phyloP scores from a whole-genome alignment of 1,284 basidiomycete genomes.

The Tilletia horrida region DNA sequence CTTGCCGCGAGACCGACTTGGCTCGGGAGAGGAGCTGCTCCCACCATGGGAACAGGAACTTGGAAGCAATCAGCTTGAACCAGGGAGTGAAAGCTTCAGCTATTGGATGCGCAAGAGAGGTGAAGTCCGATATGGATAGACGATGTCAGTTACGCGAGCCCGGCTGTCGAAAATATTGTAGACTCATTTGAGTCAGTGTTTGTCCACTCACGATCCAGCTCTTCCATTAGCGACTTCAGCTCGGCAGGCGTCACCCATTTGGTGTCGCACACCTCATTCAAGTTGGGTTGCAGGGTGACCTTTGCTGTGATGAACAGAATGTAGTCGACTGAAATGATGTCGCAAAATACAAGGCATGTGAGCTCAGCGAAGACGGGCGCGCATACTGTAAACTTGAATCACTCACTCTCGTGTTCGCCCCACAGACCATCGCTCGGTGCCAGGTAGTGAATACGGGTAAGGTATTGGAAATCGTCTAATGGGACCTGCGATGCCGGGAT shows the following conservation, averaged over 20 bases:
- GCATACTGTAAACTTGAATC: not conserved
- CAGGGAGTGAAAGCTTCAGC: slow-evolving; percentile 91
- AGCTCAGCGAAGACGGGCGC: too few species aligned
- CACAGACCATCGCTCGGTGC: slow-evolving; percentile 87
- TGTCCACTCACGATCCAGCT: slow-evolving; percentile 57
- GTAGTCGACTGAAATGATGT: slow-evolving; percentile 76
- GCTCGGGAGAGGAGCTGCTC: slow-evolving; percentile 70
- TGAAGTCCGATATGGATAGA: not conserved
- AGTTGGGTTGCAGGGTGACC: slow-evolving; percentile 78
- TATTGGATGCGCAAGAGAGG: slow-evolving; percentile 51
- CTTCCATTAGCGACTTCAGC: slow-evolving; percentile 83
- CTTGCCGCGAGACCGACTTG: slow-evolving; percentile 19
- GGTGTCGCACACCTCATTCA: slow-evolving; percentile 86
- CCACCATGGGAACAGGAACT: slow-evolving; percentile 99
- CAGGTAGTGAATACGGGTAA: slow-evolving; percentile 95
- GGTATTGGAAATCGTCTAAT: slow-evolving; percentile 83
- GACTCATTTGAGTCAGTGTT: not conserved
- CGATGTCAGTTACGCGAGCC: not conserved
- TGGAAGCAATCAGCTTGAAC: slow-evolving; percentile 97
- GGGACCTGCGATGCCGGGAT: slow-evolving; percentile 72
- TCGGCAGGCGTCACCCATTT: slow-evolving; percentile 89
- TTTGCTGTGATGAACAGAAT: slow-evolving; percentile 90
- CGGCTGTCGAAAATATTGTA: not conserved
- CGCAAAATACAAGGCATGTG: not conserved
- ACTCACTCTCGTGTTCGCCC: slow-evolving; percentile 96